These are phyloP conservation scores for Aspergillus coremiiformis DNA, from an alignment of 495 filamentous ascomycete species.

Conservation along the genomic window DNA sequence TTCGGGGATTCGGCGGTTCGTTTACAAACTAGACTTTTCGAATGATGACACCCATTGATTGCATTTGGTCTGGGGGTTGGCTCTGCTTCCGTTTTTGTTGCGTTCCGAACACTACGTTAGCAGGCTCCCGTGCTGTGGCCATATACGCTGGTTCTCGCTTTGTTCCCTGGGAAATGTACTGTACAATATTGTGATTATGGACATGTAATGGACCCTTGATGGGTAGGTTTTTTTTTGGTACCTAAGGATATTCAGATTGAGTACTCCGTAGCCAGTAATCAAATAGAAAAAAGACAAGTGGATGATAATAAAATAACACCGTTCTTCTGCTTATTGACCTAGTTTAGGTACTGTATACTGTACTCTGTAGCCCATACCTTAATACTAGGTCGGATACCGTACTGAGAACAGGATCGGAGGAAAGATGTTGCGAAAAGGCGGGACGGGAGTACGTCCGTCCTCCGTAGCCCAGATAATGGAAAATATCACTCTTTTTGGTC, in stretches of 20 bases:
- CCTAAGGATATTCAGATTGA: too few relatives aligned
- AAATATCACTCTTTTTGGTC: not conserved
- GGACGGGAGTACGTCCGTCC: not conserved
- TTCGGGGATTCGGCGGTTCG: slow-evolving; percentile 7
- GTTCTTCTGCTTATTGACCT: too few relatives aligned
- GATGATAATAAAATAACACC: too few relatives aligned
- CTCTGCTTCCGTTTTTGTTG: not conserved
- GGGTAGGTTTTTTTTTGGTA: not conserved
- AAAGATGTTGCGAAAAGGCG: not conserved
- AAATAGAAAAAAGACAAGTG: too few relatives aligned
- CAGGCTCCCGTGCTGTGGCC: not conserved
- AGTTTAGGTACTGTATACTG: too few relatives aligned
- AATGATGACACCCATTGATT: slow-evolving; percentile 14
- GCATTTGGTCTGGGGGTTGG: slow-evolving; percentile 4
- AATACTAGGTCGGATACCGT: not conserved
- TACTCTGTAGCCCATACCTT: too few relatives aligned
- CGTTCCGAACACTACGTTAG: not conserved
- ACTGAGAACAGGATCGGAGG: not conserved
- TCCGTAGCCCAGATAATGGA: too few relatives aligned
- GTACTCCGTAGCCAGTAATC: too few relatives aligned
- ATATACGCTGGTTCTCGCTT: not conserved
- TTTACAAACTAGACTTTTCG: slow-evolving; percentile 17
- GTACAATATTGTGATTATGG: not conserved
- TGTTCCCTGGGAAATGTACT: not conserved
- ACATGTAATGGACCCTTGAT: not conserved